Conservation (phyloP, 257 asterid species). For the Nicotiana attenuata region DNA sequence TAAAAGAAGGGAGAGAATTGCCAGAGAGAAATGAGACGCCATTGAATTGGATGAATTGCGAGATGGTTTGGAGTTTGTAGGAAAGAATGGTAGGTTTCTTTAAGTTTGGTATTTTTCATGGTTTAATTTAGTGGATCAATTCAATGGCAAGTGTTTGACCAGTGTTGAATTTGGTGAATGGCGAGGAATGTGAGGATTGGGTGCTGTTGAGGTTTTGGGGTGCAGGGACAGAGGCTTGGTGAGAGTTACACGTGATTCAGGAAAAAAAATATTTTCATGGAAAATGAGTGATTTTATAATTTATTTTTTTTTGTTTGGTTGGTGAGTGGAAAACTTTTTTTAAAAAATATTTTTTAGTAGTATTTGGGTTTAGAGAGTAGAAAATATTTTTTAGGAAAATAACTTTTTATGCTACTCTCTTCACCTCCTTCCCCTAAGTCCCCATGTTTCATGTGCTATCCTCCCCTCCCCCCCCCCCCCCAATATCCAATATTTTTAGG, state of each 20-base stretch:
- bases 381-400: too few relatives aligned
- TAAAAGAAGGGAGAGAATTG: constrained; percentile 28
- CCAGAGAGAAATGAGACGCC: constrained; percentile 27
- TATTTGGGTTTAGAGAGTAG: too few relatives aligned
- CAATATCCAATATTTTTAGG: too few relatives aligned
- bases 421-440: too few relatives aligned
- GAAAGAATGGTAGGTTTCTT: background rate
- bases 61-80: background rate
- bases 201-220: constrained; percentile 15
- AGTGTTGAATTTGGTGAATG: background rate
- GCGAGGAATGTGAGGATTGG: constrained; percentile 44
- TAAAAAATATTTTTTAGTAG: too few relatives aligned
- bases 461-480: too few relatives aligned
- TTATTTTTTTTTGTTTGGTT: too few relatives aligned
- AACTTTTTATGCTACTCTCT: too few relatives aligned
- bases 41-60: constrained; percentile 16
- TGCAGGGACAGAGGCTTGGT: background rate
- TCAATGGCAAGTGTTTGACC: background rate
- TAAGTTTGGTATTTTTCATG: background rate
- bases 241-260: background rate
- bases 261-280: too few relatives aligned
- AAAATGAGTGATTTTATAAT: too few relatives aligned
- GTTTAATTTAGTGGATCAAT: background rate
- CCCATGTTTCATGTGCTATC: too few relatives aligned
- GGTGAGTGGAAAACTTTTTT: too few relatives aligned